These are phyloP conservation scores for Aspergillus biplanus DNA, from an alignment of 495 filamentous ascomycete species.

Conservation along the genomic window DNA sequence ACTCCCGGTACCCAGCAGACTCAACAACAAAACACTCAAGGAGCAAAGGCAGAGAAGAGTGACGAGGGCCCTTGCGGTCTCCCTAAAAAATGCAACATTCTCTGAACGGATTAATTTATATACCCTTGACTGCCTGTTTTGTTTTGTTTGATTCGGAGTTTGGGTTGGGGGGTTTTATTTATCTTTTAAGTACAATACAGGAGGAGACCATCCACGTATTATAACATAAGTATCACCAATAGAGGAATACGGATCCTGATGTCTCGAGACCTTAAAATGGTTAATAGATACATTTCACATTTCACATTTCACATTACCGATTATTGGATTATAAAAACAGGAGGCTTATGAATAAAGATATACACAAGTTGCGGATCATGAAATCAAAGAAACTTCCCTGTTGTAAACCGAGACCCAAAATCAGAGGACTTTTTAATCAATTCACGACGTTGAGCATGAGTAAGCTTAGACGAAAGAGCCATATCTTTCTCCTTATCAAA, in stretches of 20 bases:
- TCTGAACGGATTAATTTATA: conserved; percentile 39
- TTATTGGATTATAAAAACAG: no score
- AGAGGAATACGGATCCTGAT: no score
- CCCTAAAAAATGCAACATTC: conserved; percentile 67
- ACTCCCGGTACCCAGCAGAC: conserved; percentile 20
- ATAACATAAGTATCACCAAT: no score
- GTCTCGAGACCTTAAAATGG: background rate
- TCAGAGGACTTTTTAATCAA: conserved; percentile 79
- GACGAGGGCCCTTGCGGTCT: conserved; percentile 69
- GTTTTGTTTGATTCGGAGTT: conserved; percentile 14
- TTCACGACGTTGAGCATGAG: conserved; percentile 73
- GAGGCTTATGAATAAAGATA: no score
- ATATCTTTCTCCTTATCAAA: conserved; percentile 98
- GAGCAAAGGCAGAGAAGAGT: conserved; percentile 43
- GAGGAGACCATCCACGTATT: no score
- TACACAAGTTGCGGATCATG: background rate
- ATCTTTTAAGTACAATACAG: conserved; percentile 2
- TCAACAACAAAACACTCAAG: conserved; percentile 31
- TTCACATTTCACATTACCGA: no score
- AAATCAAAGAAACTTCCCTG: conserved; percentile 61
- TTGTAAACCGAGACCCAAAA: conserved; percentile 81
- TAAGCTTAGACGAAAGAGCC: conserved; percentile 71
- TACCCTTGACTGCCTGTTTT: conserved; percentile 18
- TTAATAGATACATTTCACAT: no score
- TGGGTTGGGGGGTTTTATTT: conserved; percentile 4